Evolutionary conservation across 345 rosid genomes (phyloP).

Genomic region (Garcia nutans): DNA sequence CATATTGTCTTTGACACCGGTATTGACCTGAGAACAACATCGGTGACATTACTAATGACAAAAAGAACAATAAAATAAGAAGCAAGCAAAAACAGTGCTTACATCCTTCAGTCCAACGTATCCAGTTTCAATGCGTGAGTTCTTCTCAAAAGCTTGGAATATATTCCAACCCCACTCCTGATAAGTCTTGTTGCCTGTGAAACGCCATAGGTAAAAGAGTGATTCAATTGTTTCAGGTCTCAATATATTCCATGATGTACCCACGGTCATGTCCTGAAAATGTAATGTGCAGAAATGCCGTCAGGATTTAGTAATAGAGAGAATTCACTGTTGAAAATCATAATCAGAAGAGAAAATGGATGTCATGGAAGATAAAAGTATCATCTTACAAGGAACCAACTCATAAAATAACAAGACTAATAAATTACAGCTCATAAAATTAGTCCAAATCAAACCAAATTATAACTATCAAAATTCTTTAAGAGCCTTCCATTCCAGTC

Average conservation of each 20-base stretch:
- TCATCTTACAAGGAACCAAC: not conserved
- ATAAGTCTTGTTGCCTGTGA: slow-evolving; percentile 91
- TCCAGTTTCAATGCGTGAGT: slow-evolving; percentile 80
- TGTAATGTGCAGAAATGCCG: not conserved
- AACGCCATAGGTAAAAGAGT: slow-evolving; percentile 88
- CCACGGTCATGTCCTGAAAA: slow-evolving; percentile 91
- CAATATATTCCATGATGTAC: slow-evolving; percentile 95
- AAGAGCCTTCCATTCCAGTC: not conserved
- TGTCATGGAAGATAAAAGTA: not conserved
- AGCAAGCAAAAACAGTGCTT: slow-evolving; percentile 29
- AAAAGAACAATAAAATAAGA: not conserved
- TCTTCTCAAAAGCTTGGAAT: slow-evolving; percentile 90
- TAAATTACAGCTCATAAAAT: not conserved
- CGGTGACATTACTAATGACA: not conserved
- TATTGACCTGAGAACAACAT: slow-evolving; percentile 56
- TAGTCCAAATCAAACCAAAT: too few species aligned
- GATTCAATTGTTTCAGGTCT: slow-evolving; percentile 98
- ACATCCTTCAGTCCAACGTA: slow-evolving; percentile 97
- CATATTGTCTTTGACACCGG: slow-evolving; percentile 83
- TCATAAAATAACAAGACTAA: not conserved
- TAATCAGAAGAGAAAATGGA: not conserved
- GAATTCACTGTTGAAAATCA: not conserved
- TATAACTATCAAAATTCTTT: too few species aligned
- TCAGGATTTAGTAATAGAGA: slow-evolving; percentile 1
- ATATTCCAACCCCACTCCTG: slow-evolving; percentile 99